These are phyloP conservation scores for Spathaspora girioi DNA, from an alignment of 805 yeast species.

Conservation along the genomic window DNA sequence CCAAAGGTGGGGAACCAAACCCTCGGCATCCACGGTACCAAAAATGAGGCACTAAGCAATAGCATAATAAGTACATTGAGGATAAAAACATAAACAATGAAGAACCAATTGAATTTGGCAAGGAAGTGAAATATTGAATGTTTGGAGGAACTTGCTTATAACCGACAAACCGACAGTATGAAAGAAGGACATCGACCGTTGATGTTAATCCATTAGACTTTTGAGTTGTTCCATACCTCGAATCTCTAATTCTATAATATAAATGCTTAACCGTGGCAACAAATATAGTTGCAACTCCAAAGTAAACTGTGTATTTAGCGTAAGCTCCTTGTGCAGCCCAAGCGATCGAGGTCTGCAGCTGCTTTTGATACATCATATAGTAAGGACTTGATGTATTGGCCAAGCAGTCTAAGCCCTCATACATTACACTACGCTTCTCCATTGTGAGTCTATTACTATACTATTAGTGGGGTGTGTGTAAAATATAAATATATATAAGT, in stretches of 20 bases:
- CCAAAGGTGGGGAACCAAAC: conserved; percentile 59
- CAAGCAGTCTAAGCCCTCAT: conserved; percentile 37
- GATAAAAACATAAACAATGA: conserved; percentile 33
- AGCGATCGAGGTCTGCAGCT: conserved; percentile 29
- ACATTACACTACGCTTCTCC: conserved; percentile 15
- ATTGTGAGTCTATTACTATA: not conserved
- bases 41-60: conserved; percentile 45
- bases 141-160: conserved; percentile 27
- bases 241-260: conserved; percentile 24
- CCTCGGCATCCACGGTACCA: conserved; percentile 51
- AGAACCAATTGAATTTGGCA: conserved; percentile 36
- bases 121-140: conserved; percentile 22
- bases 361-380: conserved; percentile 15
- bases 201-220: conserved; percentile 13
- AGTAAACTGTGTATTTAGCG: conserved; percentile 38
- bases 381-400: conserved; percentile 22
- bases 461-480: too few species aligned
- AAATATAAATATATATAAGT: not conserved
- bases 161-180: conserved; percentile 33
- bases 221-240: conserved; percentile 11
- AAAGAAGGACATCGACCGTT: conserved; percentile 23
- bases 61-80: conserved; percentile 27
- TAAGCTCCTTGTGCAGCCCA: conserved; percentile 25
- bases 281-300: conserved; percentile 33
- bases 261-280: conserved; percentile 30